Evolutionary conservation across 2,329 filamentous ascomycete genomes (phyloP).

Genomic region (Aspergillus oerlinghausenensis): DNA sequence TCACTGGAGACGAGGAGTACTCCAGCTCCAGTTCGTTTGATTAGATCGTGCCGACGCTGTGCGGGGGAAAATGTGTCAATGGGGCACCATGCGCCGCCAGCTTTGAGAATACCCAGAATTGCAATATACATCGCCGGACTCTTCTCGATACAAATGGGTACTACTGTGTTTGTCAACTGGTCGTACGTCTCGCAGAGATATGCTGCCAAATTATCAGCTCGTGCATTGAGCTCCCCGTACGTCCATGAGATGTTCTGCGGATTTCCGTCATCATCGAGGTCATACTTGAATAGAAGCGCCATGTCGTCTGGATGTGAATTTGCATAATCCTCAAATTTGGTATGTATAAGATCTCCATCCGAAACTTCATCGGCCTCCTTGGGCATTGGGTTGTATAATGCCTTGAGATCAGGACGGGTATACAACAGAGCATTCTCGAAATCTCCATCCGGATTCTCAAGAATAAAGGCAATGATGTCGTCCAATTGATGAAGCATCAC

Average conservation of each 20-base stretch:
- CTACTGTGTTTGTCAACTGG: slow-evolving; percentile 18
- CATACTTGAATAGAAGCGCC: slow-evolving; percentile 27
- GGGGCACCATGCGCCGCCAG: slow-evolving; percentile 40
- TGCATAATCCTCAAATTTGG: slow-evolving; percentile 27
- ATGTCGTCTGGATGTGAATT: slow-evolving; percentile 17
- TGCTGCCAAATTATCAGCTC: slow-evolving; percentile 29
- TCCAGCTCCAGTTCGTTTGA: slow-evolving; percentile 30
- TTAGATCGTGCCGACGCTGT: slow-evolving; percentile 36
- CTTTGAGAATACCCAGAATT: slow-evolving; percentile 41
- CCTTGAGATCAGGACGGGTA: slow-evolving; percentile 14
- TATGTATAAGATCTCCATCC: slow-evolving; percentile 19
- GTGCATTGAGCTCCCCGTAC: slow-evolving; percentile 33
- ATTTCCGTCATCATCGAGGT: slow-evolving; percentile 18
- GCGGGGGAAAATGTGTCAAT: slow-evolving; percentile 38
- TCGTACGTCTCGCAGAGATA: slow-evolving; percentile 25
- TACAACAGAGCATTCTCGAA: slow-evolving; percentile 15
- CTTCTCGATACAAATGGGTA: slow-evolving; percentile 39
- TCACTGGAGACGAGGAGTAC: slow-evolving; percentile 24
- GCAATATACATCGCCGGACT: slow-evolving; percentile 36
- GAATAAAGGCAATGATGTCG: slow-evolving; percentile 22
- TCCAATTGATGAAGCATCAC: slow-evolving; percentile 25
- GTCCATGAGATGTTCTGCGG: slow-evolving; percentile 24
- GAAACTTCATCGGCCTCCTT: slow-evolving; percentile 6
- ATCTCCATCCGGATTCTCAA: slow-evolving; percentile 17
- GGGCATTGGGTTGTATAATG: slow-evolving; percentile 16